Base-by-base conservation (phyloP, 2,329 filamentous ascomycete genomes). In the Periconia sp. region DNA sequence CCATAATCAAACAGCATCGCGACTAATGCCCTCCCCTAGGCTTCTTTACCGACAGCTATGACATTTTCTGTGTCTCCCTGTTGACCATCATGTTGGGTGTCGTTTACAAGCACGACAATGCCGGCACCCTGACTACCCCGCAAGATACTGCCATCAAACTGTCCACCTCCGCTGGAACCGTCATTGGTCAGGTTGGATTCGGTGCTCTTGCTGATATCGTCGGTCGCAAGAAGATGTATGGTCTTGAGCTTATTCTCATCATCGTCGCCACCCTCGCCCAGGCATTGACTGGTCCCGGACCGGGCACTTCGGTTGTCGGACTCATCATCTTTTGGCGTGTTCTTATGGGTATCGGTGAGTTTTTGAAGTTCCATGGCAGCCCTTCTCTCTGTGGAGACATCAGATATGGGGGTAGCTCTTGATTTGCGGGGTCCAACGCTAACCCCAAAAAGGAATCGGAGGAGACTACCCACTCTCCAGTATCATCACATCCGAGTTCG, bases 81-180 rank as follows among this genome's bases (percentile, higher is more conserved):
- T 53, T 69, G 52, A 68, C 65, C 41, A 81, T 83, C 58, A 91
- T 92, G 88, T 72, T 92, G 86, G 90, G 89, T 43, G 84, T 92
- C 47, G 89, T 92, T 61, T 92, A 89, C 81, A 91, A 82, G 66
- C 81, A 81, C 27, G 68, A 71, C 69, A 69, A 61, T 65, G 72
- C 55, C 77, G 81, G 57, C 77, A 77, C 56, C 11, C 63, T 92
- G 64, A 85, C 88, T 9, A 78, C 81, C 18, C 79, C 73, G 44
- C 85, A 89, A n/a, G 90, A 94, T 64, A 93, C 87, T 1, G 89
- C 89, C 33, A 92, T 95, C 80, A 95, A 95, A 78, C 85, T 92
- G 49, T 85, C 91, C 15, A 94, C 90, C 15, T 92, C 89, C 20
- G 88, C 87, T 56, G 91, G 91, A 58, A 95, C 90, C 30, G 90